A percentile compares a stretch with the other conserved stretches of the same genome.
Conservation (phyloP, 345 rosid species). For the Moricandia moricandioides region DNA sequence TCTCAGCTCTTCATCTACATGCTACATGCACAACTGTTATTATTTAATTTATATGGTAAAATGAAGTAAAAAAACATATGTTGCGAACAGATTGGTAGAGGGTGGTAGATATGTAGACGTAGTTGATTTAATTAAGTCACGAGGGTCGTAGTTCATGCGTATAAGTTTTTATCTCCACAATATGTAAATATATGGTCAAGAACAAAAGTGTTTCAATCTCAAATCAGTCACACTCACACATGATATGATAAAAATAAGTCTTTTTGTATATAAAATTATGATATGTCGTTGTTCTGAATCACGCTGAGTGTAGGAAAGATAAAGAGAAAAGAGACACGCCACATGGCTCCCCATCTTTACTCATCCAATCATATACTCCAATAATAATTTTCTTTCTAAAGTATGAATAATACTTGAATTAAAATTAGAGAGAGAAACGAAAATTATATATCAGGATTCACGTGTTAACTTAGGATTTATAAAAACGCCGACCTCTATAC, state of each 20-base stretch:
- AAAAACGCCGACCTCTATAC: constrained; percentile 10
- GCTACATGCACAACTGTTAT: neutral
- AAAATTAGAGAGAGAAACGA: neutral
- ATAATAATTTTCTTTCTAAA: neutral
- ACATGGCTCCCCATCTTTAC: constrained; percentile 31
- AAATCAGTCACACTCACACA: constrained; percentile 22
- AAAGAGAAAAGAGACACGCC: constrained; percentile 28
- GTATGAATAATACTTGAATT: neutral
- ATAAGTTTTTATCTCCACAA: constrained; percentile 7
- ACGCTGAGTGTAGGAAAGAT: constrained; percentile 25
- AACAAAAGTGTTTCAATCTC: constrained; percentile 25
- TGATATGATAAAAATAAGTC: constrained; percentile 27
- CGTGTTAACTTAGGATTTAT: constrained; percentile 18
- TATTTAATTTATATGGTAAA: neutral
- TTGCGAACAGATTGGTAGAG: neutral
- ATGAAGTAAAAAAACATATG: neutral
- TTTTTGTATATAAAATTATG: constrained; percentile 15
- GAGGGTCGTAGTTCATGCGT: constrained; percentile 25
- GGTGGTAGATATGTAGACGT: neutral
- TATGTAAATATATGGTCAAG: constrained; percentile 18
- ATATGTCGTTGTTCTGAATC: constrained; percentile 33
- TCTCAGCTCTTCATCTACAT: neutral
- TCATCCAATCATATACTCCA: constrained; percentile 19
- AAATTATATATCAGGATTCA: constrained; percentile 17
- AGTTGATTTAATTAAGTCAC: constrained; percentile 3